A percentile compares a stretch with the other conserved stretches of the same genome.
Conservation (phyloP, 768 basidiomycete genomes). For the Tricholoma saponaceum region DNA sequence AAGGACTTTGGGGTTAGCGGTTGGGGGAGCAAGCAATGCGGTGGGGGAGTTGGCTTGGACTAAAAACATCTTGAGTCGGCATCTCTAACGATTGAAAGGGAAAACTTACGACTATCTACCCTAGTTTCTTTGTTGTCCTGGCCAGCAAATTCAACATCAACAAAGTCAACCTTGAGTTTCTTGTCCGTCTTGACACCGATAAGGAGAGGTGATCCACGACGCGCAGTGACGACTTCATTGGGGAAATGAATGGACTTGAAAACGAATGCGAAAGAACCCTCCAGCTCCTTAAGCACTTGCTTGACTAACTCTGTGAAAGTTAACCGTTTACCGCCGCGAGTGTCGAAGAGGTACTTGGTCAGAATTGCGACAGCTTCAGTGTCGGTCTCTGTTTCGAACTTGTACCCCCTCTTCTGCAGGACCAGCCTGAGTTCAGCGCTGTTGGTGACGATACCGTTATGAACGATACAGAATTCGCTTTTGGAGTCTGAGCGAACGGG, state of each 20-base stretch:
- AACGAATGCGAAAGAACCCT: constrained; percentile 98
- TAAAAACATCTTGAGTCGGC: constrained; percentile 10
- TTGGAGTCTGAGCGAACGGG: constrained; percentile 81
- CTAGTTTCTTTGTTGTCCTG: constrained; percentile 49
- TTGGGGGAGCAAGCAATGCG: constrained; percentile 62
- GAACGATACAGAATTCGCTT: constrained; percentile 88
- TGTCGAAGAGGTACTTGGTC: constrained; percentile 94
- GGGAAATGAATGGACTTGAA: constrained; percentile 98
- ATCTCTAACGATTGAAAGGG: constrained; percentile 2
- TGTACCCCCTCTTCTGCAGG: constrained; percentile 92
- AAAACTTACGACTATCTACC: constrained; percentile 36
- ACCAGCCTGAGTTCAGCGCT: constrained; percentile 83
- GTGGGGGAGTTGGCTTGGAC: constrained; percentile 51
- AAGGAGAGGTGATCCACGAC: constrained; percentile 93
- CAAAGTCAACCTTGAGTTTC: constrained; percentile 99
- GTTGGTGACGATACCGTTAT: constrained; percentile 99
- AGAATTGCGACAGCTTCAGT: constrained; percentile 97
- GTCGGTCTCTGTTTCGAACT: constrained; percentile 93
- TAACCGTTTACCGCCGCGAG: constrained; percentile 78
- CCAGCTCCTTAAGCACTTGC: constrained; percentile 93
- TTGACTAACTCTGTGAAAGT: constrained; percentile 92
- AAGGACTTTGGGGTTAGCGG: constrained; percentile 70
- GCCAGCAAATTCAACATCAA: constrained; percentile 92
- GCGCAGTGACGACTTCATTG: constrained; percentile 92
- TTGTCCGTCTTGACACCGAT: constrained; percentile 99